phyloP scores from a whole-genome alignment of 495 filamentous ascomycete genomes.

The Talaromyces borbonicus region DNA sequence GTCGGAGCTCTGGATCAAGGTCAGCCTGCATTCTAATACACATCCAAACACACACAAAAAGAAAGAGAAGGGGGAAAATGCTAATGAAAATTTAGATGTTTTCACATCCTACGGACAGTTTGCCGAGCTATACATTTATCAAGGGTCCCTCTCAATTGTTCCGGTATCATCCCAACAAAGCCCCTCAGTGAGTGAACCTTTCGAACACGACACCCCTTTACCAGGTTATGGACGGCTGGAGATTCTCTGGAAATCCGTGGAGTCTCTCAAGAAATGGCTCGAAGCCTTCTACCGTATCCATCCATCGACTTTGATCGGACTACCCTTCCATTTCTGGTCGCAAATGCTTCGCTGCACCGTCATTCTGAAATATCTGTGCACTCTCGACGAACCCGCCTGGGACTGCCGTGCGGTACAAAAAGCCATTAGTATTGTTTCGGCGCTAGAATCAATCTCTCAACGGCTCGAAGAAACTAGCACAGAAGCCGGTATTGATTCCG shows the following conservation, averaged over 20 bases:
- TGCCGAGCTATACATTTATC: conserved; percentile 29
- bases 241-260: conserved; percentile 24
- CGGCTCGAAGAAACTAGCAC: conserved; percentile 16
- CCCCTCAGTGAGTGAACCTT: conserved; percentile 5
- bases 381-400: conserved; percentile 30
- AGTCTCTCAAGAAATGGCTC: conserved; percentile 25
- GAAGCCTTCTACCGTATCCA: conserved; percentile 24
- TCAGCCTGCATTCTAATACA: conserved; percentile 6
- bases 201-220: conserved; percentile 2
- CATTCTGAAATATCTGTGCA: conserved; percentile 29
- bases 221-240: conserved; percentile 25
- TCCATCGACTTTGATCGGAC: conserved; percentile 10
- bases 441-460: conserved; percentile 21
- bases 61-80: background rate
- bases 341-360: conserved; percentile 26
- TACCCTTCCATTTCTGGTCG: conserved; percentile 28
- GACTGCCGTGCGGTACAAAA: conserved; percentile 25
- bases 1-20: conserved; percentile 12
- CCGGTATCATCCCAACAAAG: conserved; percentile 10
- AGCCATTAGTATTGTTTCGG: conserved; percentile 18
- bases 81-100: conserved; percentile 14
- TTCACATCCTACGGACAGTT: conserved; percentile 24
- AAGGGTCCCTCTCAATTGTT: conserved; percentile 18
- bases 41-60: no score
- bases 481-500: conserved; percentile 15